Base-by-base conservation (phyloP, 1,139 yeast genomes). In the Yamadazyma conglobata region DNA sequence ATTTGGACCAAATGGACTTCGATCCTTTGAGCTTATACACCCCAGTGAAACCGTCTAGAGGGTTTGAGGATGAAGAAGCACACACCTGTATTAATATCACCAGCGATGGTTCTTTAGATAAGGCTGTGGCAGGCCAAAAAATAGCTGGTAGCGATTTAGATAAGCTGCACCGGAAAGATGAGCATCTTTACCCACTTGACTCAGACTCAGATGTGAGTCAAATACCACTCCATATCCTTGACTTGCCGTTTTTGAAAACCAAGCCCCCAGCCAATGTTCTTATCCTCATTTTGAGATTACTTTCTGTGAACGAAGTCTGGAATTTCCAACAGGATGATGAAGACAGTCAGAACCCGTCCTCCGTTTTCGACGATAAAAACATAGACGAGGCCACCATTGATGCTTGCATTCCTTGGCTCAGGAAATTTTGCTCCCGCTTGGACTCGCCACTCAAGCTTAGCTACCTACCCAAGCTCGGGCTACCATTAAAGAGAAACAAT, bases 161-260 rank as follows among this genome's bases (percentile, higher is more conserved):
- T n/a, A n/a, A n/a, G n/a, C n/a, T n/a, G n/a, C n/a, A n/a, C n/a
- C n/a, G n/a, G n/a, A n/a, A 27, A 10, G 62, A 52, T 8, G 50
- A 47, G 12, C 54, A 48, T 24, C 43, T 52, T 7, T n/a, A n/a
- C n/a, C n/a, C n/a, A n/a, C n/a, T n/a, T n/a, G n/a, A n/a, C n/a
- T n/a, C n/a, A n/a, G 27, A 19, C 7, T 46, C 45, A n/a, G n/a
- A n/a, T n/a, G n/a, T n/a, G n/a, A n/a, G n/a, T n/a, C n/a, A n/a
- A n/a, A n/a, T n/a, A 5, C 72, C 73, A 1, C 44, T 80, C 11
- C 86, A 82, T 44, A 54, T 68, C 0, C 64, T 85, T 7, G 96
- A 87, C 50, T 59, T 87, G 7, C 96, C 96, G 0, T 46, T 55
- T 6, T 42, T 77, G 9, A 54, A 56, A 6, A 47, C 49, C 6